Base-by-base conservation (phyloP, 1,284 basidiomycete species). In the Tilletia horrida region DNA sequence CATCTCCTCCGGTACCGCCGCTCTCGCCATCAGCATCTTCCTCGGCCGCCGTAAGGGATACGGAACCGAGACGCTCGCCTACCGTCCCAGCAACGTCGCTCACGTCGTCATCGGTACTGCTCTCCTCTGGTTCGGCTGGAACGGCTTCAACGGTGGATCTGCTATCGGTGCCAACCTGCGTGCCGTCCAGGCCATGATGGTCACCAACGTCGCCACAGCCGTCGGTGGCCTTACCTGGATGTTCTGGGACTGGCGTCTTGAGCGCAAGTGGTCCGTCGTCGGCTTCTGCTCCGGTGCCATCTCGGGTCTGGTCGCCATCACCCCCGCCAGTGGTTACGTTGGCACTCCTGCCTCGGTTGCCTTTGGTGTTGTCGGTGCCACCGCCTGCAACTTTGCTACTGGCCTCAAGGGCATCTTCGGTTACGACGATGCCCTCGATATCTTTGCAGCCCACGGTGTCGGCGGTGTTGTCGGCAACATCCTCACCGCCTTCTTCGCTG, bases 381-480 rank as follows among this genome's bases (percentile, higher is more conserved):
- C 90, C 0, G 83, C 88, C 0, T 93, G 91, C 85, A 97, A 97
- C 85, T 96, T 93, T 79, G 92, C 91, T 18, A 97, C 94, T 23
- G 91, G 93, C 82, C 86, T 97, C 84, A 97, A 97, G 83, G 91
- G 67, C 63, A 23, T 74, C 40, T 52, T 77, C 21, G 77, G 79
- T 88, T 75, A 76, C 71, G 79, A 81, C 44, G 80, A 81, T 65
- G 80, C 83, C 8, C 83, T 85, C 67, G 86, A 86, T 78, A 83
- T 96, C 82, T 97, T 95, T 75, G 92, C 93, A 2, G 90, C 90
- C 0, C 93, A 97, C 83, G 90, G 86, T 66, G 84, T 97, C 64
- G 93, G 93, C 42, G 95, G 95, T 59, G 84, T 95, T 65, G 87
- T 92, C 65, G 95, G 95, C 18, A 92, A 93, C 82, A 71, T 93